Percentiles rank a stretch among this genome's conserved stretches.
Evolutionary conservation across 306 rosid genomes (phyloP).

Genomic region (Vigna mungo): DNA sequence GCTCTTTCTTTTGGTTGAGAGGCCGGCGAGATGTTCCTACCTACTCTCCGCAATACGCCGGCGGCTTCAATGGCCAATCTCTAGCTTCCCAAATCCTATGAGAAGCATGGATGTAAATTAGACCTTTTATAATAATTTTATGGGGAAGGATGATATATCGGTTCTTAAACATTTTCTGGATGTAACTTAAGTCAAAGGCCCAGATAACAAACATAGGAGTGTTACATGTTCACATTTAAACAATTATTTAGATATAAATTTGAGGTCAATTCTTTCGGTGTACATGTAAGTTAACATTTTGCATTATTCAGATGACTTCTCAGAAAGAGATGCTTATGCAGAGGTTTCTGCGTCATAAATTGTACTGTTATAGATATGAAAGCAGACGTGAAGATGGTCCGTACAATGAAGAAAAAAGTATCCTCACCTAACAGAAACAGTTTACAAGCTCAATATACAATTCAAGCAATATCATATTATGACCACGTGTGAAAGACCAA

Average conservation of each 20-base stretch:
- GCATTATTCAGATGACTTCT: constrained; percentile 7
- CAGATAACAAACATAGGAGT: neutral
- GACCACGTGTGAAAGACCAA: neutral
- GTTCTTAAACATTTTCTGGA: constrained; percentile 20
- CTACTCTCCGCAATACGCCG: neutral
- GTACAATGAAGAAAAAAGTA: neutral
- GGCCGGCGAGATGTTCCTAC: neutral
- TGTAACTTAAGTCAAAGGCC: neutral
- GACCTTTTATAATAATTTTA: neutral
- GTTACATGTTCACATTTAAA: neutral
- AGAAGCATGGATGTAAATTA: neutral
- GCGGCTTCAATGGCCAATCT: neutral
- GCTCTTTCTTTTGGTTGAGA: neutral
- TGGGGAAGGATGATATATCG: neutral
- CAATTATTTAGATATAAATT: neutral
- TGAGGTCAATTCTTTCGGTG: neutral
- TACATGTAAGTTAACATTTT: constrained; percentile 4
- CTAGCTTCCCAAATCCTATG: neutral
- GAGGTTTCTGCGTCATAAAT: neutral
- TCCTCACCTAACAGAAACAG: neutral
- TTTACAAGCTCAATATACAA: neutral
- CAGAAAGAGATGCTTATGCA: neutral
- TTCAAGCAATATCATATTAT: neutral
- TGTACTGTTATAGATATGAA: neutral
- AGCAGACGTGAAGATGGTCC: neutral